A percentile compares a stretch with the other conserved stretches of the same genome.
Evolutionary conservation across 2,329 filamentous ascomycete genomes (phyloP).

Genomic region (Hymenoscyphus occultus): DNA sequence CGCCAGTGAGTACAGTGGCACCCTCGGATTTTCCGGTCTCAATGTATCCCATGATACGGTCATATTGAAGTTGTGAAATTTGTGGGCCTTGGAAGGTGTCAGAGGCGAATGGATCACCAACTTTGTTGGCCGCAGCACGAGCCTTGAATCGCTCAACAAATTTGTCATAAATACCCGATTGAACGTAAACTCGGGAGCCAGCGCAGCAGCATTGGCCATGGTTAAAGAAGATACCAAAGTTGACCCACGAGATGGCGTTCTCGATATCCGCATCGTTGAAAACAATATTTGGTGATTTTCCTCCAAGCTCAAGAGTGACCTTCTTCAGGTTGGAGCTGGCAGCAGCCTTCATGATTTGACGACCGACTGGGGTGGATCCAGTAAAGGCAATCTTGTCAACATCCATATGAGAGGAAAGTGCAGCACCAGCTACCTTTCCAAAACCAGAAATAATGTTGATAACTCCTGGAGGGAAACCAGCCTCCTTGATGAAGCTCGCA

Average conservation of each 20-base stretch:
- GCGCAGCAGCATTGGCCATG: constrained; percentile 51
- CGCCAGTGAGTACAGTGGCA: constrained; percentile 62
- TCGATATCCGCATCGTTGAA: constrained; percentile 61
- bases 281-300: constrained; percentile 62
- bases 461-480: constrained; percentile 63
- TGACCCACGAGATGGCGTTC: constrained; percentile 61
- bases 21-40: constrained; percentile 62
- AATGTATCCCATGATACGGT: constrained; percentile 67
- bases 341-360: constrained; percentile 62
- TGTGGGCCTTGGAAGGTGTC: constrained; percentile 71
- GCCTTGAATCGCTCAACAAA: constrained; percentile 65
- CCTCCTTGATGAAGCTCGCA: constrained; percentile 55
- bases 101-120: constrained; percentile 63
- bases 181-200: constrained; percentile 66
- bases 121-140: constrained; percentile 59
- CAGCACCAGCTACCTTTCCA: constrained; percentile 64
- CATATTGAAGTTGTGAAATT: constrained; percentile 66
- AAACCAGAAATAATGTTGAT: constrained; percentile 64
- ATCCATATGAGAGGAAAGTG: constrained; percentile 60
- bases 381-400: constrained; percentile 67
- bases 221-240: constrained; percentile 46
- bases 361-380: constrained; percentile 59
- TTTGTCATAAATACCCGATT: constrained; percentile 68
- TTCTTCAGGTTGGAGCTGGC: constrained; percentile 63
- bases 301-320: constrained; percentile 61